Evolutionary conservation across 768 basidiomycete genomes (phyloP), one percentile per base, ranked within the genome.

Genomic region (Tricholoma bakamatsutake): DNA sequence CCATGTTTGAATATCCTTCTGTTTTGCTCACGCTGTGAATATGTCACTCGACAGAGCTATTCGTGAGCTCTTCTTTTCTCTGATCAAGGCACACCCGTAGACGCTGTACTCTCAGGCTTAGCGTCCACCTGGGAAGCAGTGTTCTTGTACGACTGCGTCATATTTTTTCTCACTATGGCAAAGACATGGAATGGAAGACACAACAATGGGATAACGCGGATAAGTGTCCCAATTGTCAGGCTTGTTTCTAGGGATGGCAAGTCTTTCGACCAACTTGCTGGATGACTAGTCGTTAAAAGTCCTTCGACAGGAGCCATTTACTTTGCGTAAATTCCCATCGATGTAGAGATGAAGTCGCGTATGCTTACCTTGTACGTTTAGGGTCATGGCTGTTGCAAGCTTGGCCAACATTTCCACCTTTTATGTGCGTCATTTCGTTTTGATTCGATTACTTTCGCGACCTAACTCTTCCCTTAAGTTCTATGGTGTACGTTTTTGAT

Each of bases 301-400:
- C 28, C 45, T 30, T 17, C 54, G 11, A 4, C 52, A 82, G 82
- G 81, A 52, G 76, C 79, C 1, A 63, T 83, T 21, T 84, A 82
- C 61, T 83, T 80, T 59, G 78, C 73, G 81, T 83, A 57, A 68
- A 80, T 59, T 4, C 27, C 30, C 1, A 15, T 6, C 15, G n/a
- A 10, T 45, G 3, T 37, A 13, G 24, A 35, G 45, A 11, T 12
- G 18, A 13, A 6, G 24, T 12, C 15, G 18, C 11, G 6, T 5
- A 47, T 51, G 37, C 17, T 52, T 17, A 55, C 21, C 12, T 10
- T 21, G 18, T 21, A 30, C 1, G 8, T 53, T 51, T 4, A 83
- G 82, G 6, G 71, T 78, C 40, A 82, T 83, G 79, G 79, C 73
- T 1, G 53, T 77, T 4, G 76, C 76, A 12, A 80, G 80, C 59